Conservation (phyloP, 1,139 yeast genomes). For the Debaryomyces sp. region DNA sequence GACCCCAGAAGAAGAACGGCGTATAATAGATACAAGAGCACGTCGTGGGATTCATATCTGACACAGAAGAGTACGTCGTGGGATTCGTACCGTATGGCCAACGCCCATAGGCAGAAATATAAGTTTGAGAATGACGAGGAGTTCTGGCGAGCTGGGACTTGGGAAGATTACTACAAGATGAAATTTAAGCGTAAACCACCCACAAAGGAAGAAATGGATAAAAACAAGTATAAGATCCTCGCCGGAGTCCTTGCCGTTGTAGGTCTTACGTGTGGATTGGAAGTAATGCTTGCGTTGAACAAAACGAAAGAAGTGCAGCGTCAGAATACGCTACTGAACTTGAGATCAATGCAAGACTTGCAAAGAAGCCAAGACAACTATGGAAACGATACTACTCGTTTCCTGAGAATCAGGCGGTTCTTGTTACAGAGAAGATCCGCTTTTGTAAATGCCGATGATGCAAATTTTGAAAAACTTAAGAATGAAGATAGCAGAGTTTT, state of each 20-base stretch:
- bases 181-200: conserved; percentile 41
- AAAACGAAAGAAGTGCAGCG: conserved; percentile 33
- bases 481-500: conserved; percentile 33
- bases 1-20: conserved; percentile 52
- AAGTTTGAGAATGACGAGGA: conserved; percentile 42
- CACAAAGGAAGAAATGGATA: conserved; percentile 44
- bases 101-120: conserved; percentile 39
- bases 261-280: conserved; percentile 43
- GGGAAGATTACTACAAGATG: conserved; percentile 67
- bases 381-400: conserved; percentile 40
- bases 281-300: conserved; percentile 47
- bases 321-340: conserved; percentile 38
- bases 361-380: conserved; percentile 53
- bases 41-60: conserved; percentile 30
- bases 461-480: conserved; percentile 20
- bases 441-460: conserved; percentile 22
- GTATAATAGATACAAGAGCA: conserved; percentile 28
- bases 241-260: conserved; percentile 45
- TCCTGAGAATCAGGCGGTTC: conserved; percentile 55
- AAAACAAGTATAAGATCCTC: conserved; percentile 50
- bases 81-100: conserved; percentile 43
- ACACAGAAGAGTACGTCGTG: conserved; percentile 48
- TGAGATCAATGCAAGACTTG: conserved; percentile 51
- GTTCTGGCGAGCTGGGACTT: conserved; percentile 69
- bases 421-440: conserved; percentile 58